Conservation (phyloP, 768 basidiomycete genomes). For the Tephrocybe sp. region DNA sequence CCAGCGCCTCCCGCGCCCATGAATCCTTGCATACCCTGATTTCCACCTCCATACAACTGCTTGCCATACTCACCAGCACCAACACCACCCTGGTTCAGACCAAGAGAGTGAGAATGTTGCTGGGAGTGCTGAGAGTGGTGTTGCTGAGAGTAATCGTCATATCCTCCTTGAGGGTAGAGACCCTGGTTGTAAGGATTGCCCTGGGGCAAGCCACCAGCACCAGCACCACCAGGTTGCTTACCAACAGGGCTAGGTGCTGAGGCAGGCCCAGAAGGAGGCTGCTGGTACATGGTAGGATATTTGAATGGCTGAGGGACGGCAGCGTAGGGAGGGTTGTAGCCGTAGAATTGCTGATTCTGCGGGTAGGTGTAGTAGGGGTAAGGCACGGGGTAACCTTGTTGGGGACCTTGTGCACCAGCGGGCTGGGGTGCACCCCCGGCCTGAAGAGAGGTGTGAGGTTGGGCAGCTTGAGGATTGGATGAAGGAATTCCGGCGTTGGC, state of each 20-base stretch:
- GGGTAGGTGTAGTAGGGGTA: conserved; percentile 63
- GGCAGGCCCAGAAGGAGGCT: conserved; percentile 64
- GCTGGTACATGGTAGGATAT: conserved; percentile 77
- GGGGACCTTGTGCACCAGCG: conserved; percentile 58
- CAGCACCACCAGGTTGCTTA: conserved; percentile 63
- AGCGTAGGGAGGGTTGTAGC: conserved; percentile 54
- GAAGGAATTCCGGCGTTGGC: conserved; percentile 46
- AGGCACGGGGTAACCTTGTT: conserved; percentile 65
- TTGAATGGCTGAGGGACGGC: conserved; percentile 68
- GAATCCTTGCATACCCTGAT: conserved; percentile 64
- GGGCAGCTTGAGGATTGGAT: conserved; percentile 51
- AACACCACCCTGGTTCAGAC: conserved; percentile 38
- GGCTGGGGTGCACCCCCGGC: conserved; percentile 56
- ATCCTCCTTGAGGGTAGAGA: conserved; percentile 57
- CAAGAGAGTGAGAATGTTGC: conserved; percentile 53
- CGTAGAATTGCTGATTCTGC: conserved; percentile 73
- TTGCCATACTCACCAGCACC: conserved; percentile 42
- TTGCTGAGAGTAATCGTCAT: conserved; percentile 52
- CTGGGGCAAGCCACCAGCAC: conserved; percentile 44
- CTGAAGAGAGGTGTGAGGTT: conserved; percentile 52
- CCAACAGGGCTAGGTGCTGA: conserved; percentile 60
- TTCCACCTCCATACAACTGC: conserved; percentile 44
- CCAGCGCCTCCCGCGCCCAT: conserved; percentile 47
- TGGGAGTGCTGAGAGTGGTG: conserved; percentile 49
- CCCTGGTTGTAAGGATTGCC: conserved; percentile 61